Base-by-base conservation (phyloP, 495 filamentous ascomycete genomes). In the Lindgomyces ingoldianus region DNA sequence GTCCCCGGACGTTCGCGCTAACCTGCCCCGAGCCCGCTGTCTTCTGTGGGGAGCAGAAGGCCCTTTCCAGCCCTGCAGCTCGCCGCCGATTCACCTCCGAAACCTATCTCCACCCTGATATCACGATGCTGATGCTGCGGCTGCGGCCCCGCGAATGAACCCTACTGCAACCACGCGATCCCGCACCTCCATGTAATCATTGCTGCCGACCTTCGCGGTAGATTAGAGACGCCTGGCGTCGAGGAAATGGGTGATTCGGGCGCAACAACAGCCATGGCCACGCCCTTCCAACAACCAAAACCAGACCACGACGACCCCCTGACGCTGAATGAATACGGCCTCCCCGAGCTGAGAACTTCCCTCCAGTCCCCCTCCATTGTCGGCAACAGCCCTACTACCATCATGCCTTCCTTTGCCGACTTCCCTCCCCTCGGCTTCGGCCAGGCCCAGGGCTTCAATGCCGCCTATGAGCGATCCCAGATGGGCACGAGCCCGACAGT, bases 371-470 rank as follows among this genome's bases (percentile, higher is more conserved):
- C 64, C 21, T 21, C 57, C 21, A 8, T 56, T 29, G 48, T 25
- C 21, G 57, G 49, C 30, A 49, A 26, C 39, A 70, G 62, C 53
- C 62, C 67, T 0, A 26, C 57, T 18, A 11, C 62, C 30, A 52
- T 65, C 29, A 62, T 70, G 56, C 24, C 62, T 16, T 62, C 67
- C 39, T 70, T 67, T 26, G 57, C 67, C 45, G 68, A 70, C 49
- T 66, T 62, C 30, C 48, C 22, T 27, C 41, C 61, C 18, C 55
- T 62, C 50, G 24, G 25, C 36, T 63, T 55, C 24, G 45, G 8
- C 44, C 51, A 64, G 21, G 18, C 10, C 18, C 58, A 53, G 14
- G 18, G 14, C 29, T 70, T 63, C 46, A 51, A 45, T 27, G 30
- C 52, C 8, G n/a, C 58, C 1, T 67, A 30, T 47, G 62, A 63